These are phyloP conservation scores for Aspergillus pseudoviridinutans DNA, from an alignment of 2,329 filamentous ascomycete genomes.

Conservation along the genomic window DNA sequence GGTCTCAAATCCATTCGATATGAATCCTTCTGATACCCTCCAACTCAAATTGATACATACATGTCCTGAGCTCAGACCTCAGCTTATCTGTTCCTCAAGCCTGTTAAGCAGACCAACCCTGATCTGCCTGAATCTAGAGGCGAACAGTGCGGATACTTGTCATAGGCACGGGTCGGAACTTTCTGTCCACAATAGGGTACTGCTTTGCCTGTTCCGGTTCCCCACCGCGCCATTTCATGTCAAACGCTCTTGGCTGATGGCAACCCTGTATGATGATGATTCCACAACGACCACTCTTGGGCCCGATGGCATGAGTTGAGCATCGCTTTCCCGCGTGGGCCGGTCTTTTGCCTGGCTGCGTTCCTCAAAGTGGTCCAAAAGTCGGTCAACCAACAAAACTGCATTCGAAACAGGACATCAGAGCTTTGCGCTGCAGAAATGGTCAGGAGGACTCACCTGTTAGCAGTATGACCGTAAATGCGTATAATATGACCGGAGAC, in stretches of 20 bases:
- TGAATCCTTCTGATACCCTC: not conserved
- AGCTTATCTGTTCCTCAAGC: slow-evolving; percentile 1
- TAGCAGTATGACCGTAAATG: slow-evolving; percentile 29
- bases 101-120: slow-evolving; percentile 5
- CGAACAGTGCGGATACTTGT: not conserved
- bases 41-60: not conserved
- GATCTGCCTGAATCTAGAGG: not conserved
- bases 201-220: not conserved
- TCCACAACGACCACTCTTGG: slow-evolving; percentile 5
- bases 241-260: not conserved
- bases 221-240: not conserved
- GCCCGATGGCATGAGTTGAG: slow-evolving; percentile 9
- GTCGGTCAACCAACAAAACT: slow-evolving; percentile 34
- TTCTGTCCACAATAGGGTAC: not conserved
- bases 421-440: not conserved
- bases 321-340: slow-evolving; percentile 22
- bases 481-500: slow-evolving; percentile 36
- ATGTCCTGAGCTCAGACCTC: slow-evolving; percentile 1
- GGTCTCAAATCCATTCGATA: not conserved
- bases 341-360: slow-evolving; percentile 19
- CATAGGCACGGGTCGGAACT: not conserved
- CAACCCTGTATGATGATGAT: not conserved
- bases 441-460: slow-evolving; percentile 20
- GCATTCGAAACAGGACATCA: slow-evolving; percentile 13
- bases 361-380: slow-evolving; percentile 26